Conservation (phyloP, 176 grass and related monocot genomes). For the Neostapfia colusana region DNA sequence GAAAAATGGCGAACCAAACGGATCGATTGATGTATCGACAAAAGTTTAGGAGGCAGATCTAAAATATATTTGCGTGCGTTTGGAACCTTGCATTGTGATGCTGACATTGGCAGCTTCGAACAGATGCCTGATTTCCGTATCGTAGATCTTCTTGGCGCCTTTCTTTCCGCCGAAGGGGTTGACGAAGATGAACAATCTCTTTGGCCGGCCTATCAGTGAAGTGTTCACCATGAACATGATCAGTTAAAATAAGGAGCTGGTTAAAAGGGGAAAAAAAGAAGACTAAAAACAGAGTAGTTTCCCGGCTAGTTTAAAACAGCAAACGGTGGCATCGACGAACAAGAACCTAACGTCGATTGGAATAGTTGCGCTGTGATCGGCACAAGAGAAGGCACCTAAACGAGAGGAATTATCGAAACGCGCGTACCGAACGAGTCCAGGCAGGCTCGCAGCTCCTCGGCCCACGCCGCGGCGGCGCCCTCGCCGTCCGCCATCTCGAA, state of each 20-base stretch:
- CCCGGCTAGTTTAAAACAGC: too few species aligned
- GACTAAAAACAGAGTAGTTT: not conserved
- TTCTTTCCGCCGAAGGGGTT: conserved; percentile 85
- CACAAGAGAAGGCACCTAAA: not conserved
- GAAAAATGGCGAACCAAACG: conserved; percentile 7
- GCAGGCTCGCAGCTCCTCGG: conserved; percentile 25
- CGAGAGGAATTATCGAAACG: not conserved
- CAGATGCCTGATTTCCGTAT: conserved; percentile 62
- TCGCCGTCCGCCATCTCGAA: conserved; percentile 57
- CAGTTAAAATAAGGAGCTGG: too few species aligned
- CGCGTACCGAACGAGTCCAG: conserved; percentile 56
- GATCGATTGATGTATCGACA: not conserved
- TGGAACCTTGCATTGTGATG: conserved; percentile 64
- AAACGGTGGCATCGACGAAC: too few species aligned
- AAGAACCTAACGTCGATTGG: too few species aligned
- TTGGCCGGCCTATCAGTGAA: conserved; percentile 48
- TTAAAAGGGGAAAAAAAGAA: not conserved
- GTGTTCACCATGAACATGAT: not conserved
- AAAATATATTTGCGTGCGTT: not conserved
- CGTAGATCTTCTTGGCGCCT: conserved; percentile 57
- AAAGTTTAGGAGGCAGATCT: not conserved
- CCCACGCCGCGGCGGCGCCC: conserved; percentile 39
- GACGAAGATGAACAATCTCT: conserved; percentile 56
- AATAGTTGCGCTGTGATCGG: not conserved
- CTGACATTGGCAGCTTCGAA: conserved; percentile 54